Percentiles rank a stretch among this genome's conserved stretches.
phyloP scores from a whole-genome alignment of 768 basidiomycete genomes.

The Kwoniella dejecticola region DNA sequence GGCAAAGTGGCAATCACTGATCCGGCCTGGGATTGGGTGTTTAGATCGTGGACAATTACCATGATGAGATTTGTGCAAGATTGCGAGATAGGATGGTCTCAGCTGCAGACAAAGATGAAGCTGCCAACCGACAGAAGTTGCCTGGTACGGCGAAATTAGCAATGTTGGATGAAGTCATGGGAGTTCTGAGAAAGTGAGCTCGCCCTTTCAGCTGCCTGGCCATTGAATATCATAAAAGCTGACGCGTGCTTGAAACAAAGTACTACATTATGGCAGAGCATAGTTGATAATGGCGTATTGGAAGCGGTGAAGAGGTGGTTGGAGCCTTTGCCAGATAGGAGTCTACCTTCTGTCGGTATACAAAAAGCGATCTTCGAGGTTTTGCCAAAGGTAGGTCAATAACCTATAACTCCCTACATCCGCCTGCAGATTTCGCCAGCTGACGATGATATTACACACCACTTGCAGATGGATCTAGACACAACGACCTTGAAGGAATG shows the following conservation, averaged over 20 bases:
- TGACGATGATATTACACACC: no score
- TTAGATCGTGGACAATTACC: conserved; percentile 69
- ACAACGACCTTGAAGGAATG: conserved; percentile 86
- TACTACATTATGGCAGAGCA: conserved; percentile 81
- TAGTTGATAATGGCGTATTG: conserved; percentile 83
- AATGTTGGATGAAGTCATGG: conserved; percentile 86
- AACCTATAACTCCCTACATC: background rate
- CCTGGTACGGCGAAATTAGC: conserved; percentile 84
- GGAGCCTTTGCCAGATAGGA: conserved; percentile 88
- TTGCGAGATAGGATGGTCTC: conserved; percentile 83
- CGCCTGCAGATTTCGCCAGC: no score
- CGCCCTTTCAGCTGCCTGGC: no score
- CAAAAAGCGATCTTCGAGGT: conserved; percentile 86
- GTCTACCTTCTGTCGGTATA: conserved; percentile 92
- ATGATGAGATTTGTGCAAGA: conserved; percentile 87
- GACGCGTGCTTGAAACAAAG: conserved; percentile 57
- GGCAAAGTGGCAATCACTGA: no score
- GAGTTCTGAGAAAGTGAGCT: conserved; percentile 80
- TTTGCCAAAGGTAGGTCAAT: conserved; percentile 62
- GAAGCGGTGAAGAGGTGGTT: conserved; percentile 88
- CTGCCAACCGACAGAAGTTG: conserved; percentile 73
- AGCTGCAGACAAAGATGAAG: conserved; percentile 81
- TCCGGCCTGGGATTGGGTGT: conserved; percentile 26
- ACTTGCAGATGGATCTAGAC: conserved; percentile 80
- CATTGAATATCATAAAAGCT: no score